Base-by-base conservation (phyloP, 1,284 basidiomycete species). In the Pseudozyma sp. region DNA sequence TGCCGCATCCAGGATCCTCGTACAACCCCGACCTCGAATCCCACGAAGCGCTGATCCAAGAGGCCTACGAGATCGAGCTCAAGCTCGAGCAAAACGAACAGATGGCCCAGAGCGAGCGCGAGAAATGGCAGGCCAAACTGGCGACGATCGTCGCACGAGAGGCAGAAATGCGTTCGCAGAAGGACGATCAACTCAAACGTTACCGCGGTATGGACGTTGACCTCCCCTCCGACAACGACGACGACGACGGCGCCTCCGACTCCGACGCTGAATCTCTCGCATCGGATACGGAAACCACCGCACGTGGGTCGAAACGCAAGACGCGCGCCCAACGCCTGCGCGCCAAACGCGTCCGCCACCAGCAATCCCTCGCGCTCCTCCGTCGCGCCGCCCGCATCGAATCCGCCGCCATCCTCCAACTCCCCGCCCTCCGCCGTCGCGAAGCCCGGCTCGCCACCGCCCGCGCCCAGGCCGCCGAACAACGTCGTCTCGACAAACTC, bases 1-100 rank as follows among this genome's bases (percentile, higher is more conserved):
- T 89, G 7, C 96, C 96, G 0, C 92, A 93, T 73, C 90, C 90
- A 31, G 96, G 96, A 17, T 89, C 91, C 7, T 95, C 93, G n/a
- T 98, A 99, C 85, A 98, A 98, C 84, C 96, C 96, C 0, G 89
- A 90, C 0, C 89, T 89, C 14, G 88, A 89, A 9, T 89, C 91
- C 0, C 93, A 97, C 83, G 89, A 90, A 61, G 89, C 89, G 47
- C 89, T 97, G 3, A 85, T 99, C 16, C 86, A 88, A 13, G 82
- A 88, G 50, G 95, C 94, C 0, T 88, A 90, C 67, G 88, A 90
- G 61, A 86, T 88, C 33, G 94, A 90, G 24, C 86, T 86, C 37
- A 87, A 89, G 46, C 87, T 88, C 11, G 89, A 89, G 63, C 87
- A 88, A 74, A 85, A 89, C 37, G 88, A 88, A 10, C 87, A 88